Conservation (phyloP, 108 stramenopile species). For the Pinguiococcus pyrenoidosus region DNA sequence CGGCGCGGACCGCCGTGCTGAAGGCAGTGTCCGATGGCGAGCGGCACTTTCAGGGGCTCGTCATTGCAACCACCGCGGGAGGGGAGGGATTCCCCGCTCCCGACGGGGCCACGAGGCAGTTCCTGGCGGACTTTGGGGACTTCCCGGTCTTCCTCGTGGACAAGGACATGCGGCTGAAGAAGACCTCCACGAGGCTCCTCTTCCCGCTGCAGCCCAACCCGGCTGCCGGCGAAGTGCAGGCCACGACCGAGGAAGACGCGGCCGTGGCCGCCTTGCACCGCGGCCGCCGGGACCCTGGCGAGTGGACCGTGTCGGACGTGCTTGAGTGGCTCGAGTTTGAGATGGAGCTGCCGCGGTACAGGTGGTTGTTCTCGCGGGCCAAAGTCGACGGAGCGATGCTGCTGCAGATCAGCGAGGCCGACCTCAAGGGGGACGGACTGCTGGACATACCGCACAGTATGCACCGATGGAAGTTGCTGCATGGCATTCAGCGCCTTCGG, state of each 20-base stretch:
- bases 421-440: conserved; percentile 14
- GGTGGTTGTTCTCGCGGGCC: conserved; percentile 11
- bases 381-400: conserved; percentile 29
- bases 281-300: not conserved
- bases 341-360: conserved; percentile 8
- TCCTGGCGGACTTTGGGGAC: conserved; percentile 39
- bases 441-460: conserved; percentile 10
- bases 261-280: not conserved
- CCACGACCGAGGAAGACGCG: conserved; percentile 5
- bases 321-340: conserved; percentile 17
- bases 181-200: conserved; percentile 1
- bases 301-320: conserved; percentile 8
- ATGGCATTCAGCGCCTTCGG: not conserved
- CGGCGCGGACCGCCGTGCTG: conserved; percentile 27
- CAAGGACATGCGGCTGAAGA: conserved; percentile 22
- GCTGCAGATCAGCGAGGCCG: conserved; percentile 16
- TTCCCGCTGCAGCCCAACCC: conserved; percentile 11
- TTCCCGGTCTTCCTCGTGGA: conserved; percentile 42
- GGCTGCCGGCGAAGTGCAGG: not conserved
- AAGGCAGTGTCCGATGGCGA: conserved; percentile 36
- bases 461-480: conserved; percentile 10
- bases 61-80: conserved; percentile 17
- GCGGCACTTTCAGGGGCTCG: conserved; percentile 14
- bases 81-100: conserved; percentile 25
- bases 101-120: conserved; percentile 32